phyloP scores from a whole-genome alignment of 1,284 basidiomycete genomes.

The Entoloma clypeatum region DNA sequence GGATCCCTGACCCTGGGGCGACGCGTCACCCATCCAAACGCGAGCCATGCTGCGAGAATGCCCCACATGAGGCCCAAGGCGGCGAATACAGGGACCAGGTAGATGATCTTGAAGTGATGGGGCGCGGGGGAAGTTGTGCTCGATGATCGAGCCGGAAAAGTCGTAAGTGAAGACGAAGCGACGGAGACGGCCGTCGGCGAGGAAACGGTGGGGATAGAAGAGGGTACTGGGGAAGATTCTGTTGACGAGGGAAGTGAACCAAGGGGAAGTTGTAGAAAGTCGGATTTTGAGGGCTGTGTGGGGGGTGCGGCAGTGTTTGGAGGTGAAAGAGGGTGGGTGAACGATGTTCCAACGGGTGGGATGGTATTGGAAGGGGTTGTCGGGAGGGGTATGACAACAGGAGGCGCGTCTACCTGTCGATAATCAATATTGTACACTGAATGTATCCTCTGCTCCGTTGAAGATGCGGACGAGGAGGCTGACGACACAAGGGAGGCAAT shows the following conservation, averaged over 20 bases:
- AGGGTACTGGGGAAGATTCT: conserved; percentile 6
- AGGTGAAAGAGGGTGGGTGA: conserved; percentile 22
- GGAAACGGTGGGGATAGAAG: neutral
- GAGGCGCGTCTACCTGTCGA: conserved; percentile 16
- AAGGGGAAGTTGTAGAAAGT: conserved; percentile 9
- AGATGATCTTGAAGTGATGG: conserved; percentile 22
- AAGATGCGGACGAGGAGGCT: conserved; percentile 13
- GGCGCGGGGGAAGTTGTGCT: conserved; percentile 9
- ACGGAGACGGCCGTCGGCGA: neutral
- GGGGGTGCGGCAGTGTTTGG: conserved; percentile 8
- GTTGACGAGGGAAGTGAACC: no score
- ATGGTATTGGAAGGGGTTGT: conserved; percentile 10
- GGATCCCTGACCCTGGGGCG: conserved; percentile 15
- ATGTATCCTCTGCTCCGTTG: conserved; percentile 7
- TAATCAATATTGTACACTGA: conserved; percentile 17
- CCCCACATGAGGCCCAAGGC: conserved; percentile 28
- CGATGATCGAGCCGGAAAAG: conserved; percentile 5
- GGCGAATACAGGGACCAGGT: conserved; percentile 31
- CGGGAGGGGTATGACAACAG: conserved; percentile 6
- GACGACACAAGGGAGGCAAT: conserved; percentile 3
- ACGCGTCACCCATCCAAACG: conserved; percentile 21
- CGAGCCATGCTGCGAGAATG: conserved; percentile 20
- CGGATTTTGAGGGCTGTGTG: conserved; percentile 6
- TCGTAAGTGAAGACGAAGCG: no score
- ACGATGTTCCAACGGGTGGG: conserved; percentile 25